Conservation (phyloP, 352 stramenopile species). For the Phytophthora tubulina region DNA sequence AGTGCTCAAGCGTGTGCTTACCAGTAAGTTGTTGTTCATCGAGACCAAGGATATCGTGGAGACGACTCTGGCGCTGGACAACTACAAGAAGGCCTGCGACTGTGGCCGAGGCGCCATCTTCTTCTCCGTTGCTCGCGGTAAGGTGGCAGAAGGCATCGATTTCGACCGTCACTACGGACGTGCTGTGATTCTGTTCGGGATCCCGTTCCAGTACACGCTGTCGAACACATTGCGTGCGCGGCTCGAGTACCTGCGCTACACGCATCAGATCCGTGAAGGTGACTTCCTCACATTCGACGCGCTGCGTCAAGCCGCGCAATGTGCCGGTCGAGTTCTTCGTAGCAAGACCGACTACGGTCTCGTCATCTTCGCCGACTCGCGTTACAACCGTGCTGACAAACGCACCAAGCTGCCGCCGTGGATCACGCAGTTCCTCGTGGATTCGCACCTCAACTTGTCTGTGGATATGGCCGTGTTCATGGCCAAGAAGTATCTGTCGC, state of each 20-base stretch:
- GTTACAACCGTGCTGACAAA: slow-evolving; percentile 99
- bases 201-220: slow-evolving; percentile 99
- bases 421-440: slow-evolving; percentile 97
- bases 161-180: slow-evolving; percentile 99
- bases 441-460: slow-evolving; percentile 97
- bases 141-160: slow-evolving; percentile 99
- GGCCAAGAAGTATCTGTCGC: slow-evolving; percentile 95
- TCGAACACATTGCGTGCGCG: slow-evolving; percentile 93
- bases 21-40: slow-evolving; percentile 99
- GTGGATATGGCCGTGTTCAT: slow-evolving; percentile 97
- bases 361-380: slow-evolving; percentile 98
- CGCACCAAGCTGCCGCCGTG: slow-evolving; percentile 98
- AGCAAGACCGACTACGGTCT: slow-evolving; percentile 99
- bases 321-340: slow-evolving; percentile 97
- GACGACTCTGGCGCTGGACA: slow-evolving; percentile 98
- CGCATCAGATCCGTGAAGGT: slow-evolving; percentile 92
- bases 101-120: slow-evolving; percentile 97
- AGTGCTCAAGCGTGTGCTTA: slow-evolving; percentile 94
- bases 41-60: slow-evolving; percentile 99
- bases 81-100: slow-evolving; percentile 98
- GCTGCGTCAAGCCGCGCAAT: slow-evolving; percentile 97
- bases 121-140: slow-evolving; percentile 98
- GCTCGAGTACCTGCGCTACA: slow-evolving; percentile 97
- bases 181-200: slow-evolving; percentile 98
- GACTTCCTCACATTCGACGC: slow-evolving; percentile 99